Conservation (phyloP, 805 yeast genomes). For the Kregervanrija fluxuum region DNA sequence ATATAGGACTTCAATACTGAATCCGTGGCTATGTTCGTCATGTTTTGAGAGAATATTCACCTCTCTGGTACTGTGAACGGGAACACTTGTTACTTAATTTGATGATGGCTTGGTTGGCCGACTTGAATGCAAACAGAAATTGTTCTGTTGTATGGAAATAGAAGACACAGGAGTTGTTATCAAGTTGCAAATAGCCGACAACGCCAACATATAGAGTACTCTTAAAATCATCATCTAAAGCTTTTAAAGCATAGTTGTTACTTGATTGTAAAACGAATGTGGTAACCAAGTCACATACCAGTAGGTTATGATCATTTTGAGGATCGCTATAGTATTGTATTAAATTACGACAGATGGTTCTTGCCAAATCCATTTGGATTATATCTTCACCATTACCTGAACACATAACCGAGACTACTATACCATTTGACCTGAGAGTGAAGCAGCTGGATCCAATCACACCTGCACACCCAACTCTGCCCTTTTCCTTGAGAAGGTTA, state of each 20-base stretch:
- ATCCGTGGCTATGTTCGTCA: too few species aligned
- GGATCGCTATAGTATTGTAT: background rate
- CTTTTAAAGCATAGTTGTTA: constrained; percentile 12
- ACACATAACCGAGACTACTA: constrained; percentile 30
- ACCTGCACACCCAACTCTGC: constrained; percentile 50
- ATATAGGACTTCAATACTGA: too few species aligned
- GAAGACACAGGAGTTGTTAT: constrained; percentile 6
- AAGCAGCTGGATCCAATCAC: constrained; percentile 31
- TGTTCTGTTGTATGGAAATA: constrained; percentile 23
- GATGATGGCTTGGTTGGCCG: too few species aligned
- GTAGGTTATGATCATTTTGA: constrained; percentile 2
- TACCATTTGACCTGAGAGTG: constrained; percentile 15
- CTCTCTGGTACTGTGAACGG: too few species aligned
- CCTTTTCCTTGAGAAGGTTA: constrained; percentile 39
- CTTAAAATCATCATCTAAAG: constrained; percentile 10
- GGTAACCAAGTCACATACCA: constrained; percentile 16
- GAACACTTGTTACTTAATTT: too few species aligned
- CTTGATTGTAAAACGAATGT: constrained; percentile 10
- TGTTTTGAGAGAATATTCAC: too few species aligned
- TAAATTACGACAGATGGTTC: constrained; percentile 19
- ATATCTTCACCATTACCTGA: constrained; percentile 57
- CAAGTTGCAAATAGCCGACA: constrained; percentile 16
- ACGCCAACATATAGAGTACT: constrained; percentile 20
- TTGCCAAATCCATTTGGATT: constrained; percentile 35
- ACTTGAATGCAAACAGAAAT: constrained; percentile 15